Conservation (phyloP, 768 basidiomycete genomes). For the Collybiopsis confluens region DNA sequence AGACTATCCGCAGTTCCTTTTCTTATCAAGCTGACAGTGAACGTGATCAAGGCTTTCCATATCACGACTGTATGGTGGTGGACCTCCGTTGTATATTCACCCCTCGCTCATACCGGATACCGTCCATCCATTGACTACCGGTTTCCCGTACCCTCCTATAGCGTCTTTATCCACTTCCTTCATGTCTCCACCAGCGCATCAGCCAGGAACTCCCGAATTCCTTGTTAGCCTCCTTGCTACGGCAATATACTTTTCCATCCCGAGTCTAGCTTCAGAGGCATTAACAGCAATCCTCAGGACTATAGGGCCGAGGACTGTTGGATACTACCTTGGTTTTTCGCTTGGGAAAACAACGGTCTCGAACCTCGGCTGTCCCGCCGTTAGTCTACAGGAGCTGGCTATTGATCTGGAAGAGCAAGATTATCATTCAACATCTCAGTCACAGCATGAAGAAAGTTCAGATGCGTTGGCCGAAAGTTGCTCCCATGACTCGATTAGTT, state of each 20-base stretch:
- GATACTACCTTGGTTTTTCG: constrained; percentile 79
- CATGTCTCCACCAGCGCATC: constrained; percentile 47
- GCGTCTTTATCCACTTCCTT: constrained; percentile 16
- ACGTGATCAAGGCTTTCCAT: constrained; percentile 63
- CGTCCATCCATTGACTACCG: constrained; percentile 65
- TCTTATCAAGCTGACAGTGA: neutral
- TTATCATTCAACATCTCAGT: neutral
- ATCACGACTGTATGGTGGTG: constrained; percentile 82
- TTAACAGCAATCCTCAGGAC: constrained; percentile 68
- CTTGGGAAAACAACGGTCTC: constrained; percentile 54
- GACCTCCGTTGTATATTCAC: constrained; percentile 69
- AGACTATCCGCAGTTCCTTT: constrained; percentile 25
- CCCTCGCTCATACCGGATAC: constrained; percentile 62
- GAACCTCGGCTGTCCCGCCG: constrained; percentile 45
- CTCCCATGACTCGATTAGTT: neutral
- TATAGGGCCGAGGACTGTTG: constrained; percentile 73
- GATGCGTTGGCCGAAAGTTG: neutral
- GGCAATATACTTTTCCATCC: constrained; percentile 80
- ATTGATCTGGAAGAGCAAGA: constrained; percentile 36
- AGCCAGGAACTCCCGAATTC: constrained; percentile 76
- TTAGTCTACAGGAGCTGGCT: constrained; percentile 69
- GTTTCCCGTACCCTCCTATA: constrained; percentile 38
- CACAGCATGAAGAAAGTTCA: neutral
- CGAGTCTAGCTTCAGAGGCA: constrained; percentile 69
- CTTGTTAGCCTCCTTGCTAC: constrained; percentile 86